These are phyloP conservation scores for Lactarius sp. DNA, from an alignment of 768 basidiomycete species.

Conservation along the genomic window DNA sequence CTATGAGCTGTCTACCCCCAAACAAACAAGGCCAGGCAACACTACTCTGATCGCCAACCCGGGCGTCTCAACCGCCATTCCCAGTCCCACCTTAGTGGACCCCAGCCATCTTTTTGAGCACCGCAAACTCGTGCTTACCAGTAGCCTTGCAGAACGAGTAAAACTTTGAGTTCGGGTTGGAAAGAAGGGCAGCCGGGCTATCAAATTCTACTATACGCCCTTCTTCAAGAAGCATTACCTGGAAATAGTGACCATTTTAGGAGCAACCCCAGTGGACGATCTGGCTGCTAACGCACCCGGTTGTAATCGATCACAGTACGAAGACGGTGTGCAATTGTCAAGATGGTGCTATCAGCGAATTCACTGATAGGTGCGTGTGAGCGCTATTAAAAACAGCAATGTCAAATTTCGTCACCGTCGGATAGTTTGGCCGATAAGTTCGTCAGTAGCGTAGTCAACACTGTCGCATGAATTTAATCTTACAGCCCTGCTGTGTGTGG, in stretches of 20 bases:
- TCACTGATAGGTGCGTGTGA: constrained; percentile 39
- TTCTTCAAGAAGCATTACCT: constrained; percentile 77
- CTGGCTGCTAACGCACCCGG: constrained; percentile 45
- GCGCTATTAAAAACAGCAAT: background rate
- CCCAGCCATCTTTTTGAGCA: constrained; percentile 63
- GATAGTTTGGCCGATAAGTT: constrained; percentile 78
- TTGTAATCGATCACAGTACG: constrained; percentile 83
- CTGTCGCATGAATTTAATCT: constrained; percentile 30
- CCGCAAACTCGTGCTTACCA: constrained; percentile 63
- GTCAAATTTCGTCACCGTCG: constrained; percentile 50
- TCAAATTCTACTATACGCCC: constrained; percentile 78
- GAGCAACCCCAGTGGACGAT: background rate
- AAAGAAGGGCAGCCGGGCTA: constrained; percentile 52
- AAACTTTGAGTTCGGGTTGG: constrained; percentile 55
- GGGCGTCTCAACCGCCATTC: background rate
- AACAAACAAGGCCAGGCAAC: no score
- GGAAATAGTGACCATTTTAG: constrained; percentile 10
- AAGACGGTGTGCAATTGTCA: constrained; percentile 79
- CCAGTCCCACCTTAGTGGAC: constrained; percentile 1
- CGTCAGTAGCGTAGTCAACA: constrained; percentile 86
- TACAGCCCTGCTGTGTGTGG: background rate
- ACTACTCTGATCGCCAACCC: background rate
- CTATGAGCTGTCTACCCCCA: no score
- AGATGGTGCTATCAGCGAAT: constrained; percentile 75
- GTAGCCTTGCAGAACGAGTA: constrained; percentile 67